A percentile compares a stretch with the other conserved stretches of the same genome.
Evolutionary conservation across 192 early-diverging fungal species (phyloP).

Genomic region (Diversispora epigaea): DNA sequence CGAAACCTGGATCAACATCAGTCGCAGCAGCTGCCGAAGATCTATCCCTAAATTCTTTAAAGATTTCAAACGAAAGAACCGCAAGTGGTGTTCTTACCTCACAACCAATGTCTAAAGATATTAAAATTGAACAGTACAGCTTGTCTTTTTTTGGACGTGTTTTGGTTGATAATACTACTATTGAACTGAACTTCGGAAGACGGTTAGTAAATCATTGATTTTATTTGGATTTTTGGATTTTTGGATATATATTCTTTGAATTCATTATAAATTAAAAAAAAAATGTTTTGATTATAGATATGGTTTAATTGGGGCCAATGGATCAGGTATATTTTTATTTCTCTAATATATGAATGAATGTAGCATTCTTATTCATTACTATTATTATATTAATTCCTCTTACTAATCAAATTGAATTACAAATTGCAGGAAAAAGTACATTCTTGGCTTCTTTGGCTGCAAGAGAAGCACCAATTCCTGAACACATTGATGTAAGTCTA

Average conservation of each 20-base stretch:
- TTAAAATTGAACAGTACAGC: conserved; percentile 93
- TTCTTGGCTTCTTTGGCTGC: conserved; percentile 91
- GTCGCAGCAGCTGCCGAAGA: conserved; percentile 45
- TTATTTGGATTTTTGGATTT: background rate
- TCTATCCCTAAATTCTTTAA: conserved; percentile 54
- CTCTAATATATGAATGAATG: too few species aligned
- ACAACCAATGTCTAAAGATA: conserved; percentile 87
- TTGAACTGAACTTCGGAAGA: conserved; percentile 98
- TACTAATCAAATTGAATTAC: too few species aligned
- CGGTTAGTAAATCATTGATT: conserved; percentile 45
- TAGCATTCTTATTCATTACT: too few species aligned
- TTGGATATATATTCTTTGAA: background rate
- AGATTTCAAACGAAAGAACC: conserved; percentile 77
- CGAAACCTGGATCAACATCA: conserved; percentile 35
- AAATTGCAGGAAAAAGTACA: conserved; percentile 81
- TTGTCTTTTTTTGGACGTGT: conserved; percentile 93
- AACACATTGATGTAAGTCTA: conserved; percentile 84
- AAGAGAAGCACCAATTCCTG: conserved; percentile 92
- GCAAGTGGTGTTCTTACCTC: conserved; percentile 91
- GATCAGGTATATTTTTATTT: conserved; percentile 32
- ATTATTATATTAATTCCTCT: too few species aligned
- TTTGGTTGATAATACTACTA: conserved; percentile 88
- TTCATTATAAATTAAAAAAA: background rate
- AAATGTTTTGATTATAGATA: conserved; percentile 44
- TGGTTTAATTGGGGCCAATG: conserved; percentile 94